Base-by-base conservation (phyloP, 148 eudicot genomes). In the Nepenthes mirabilis region DNA sequence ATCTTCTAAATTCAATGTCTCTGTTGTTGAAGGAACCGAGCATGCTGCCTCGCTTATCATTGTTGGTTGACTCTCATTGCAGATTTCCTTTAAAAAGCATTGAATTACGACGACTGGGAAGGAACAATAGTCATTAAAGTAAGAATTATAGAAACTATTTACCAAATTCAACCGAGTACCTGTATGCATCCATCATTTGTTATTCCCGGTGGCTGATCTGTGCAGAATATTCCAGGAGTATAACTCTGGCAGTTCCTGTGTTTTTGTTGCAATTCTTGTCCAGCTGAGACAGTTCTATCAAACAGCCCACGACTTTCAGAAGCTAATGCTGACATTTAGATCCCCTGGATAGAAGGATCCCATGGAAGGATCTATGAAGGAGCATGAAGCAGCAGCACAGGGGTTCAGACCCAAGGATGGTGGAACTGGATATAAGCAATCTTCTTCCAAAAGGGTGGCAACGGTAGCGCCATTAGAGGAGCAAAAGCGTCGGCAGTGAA, bases 1-100 rank as follows among this genome's bases (percentile, higher is more conserved):
- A 37, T 88, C 94, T 40, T 91, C 96, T 72, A 91, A 72, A 61
- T 71, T 83, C 58, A 94, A 67, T 54, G 83, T 79, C 53, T 91
- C 97, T n/a, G 90, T 71, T 63, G 83, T 68, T 68, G 84, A 67
- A 10, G 89, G 83, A 59, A 71, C 68, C 9, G 86, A 63, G 34
- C 72, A 74, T 51, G 77, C 78, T 66, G 74, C 77, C 48, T 72
- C 85, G 68, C 64, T 75, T 1, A 64, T 77, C 14, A 73, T 61
- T 23, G 23, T 23, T 61, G 80, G 96, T 52, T 85, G 84, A 61
- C 74, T 83, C 75, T 88, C 90, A 52, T 76, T 77, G 64, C 88
- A 74, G 57, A 77, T 75, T 56, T 82, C 82, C 93, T 85, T 70
- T 3, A 43, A 50, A 43, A 23, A 50, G 3, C 0, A 11, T 12